A percentile compares a stretch with the other conserved stretches of the same genome.
Evolutionary conservation across 805 yeast species (phyloP).

Genomic region (Saccharomycopsis synnaedendra): DNA sequence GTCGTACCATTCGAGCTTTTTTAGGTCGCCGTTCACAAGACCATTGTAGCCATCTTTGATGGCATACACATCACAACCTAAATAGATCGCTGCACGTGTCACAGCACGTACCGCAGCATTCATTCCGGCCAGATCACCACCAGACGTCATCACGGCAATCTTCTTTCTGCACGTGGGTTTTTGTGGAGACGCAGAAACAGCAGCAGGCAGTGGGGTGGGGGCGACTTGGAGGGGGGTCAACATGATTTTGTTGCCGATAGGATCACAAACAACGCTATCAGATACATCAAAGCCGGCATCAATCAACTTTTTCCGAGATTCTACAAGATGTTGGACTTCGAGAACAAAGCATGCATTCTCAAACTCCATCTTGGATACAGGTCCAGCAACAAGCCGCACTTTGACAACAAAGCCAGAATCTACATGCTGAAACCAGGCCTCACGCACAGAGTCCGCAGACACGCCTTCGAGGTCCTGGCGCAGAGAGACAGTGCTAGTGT

Average conservation of each 20-base stretch:
- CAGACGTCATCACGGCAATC: conserved; percentile 95
- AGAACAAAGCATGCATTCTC: too few relatives aligned
- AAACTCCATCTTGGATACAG: too few relatives aligned
- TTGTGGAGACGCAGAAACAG: conserved; percentile 1
- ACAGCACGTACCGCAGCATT: conserved; percentile 93
- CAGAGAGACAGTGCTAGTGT: conserved; percentile 25
- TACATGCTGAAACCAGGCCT: conserved; percentile 52
- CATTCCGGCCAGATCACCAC: conserved; percentile 99
- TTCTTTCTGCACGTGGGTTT: conserved; percentile 27
- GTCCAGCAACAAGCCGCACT: too few relatives aligned
- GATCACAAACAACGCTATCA: neutral
- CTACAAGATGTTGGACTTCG: too few relatives aligned
- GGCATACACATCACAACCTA: conserved; percentile 85
- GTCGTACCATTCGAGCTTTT: conserved; percentile 82
- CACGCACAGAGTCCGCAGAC: conserved; percentile 54
- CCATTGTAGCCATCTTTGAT: conserved; percentile 95
- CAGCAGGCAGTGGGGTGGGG: neutral
- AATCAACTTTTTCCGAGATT: too few relatives aligned
- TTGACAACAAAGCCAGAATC: too few relatives aligned
- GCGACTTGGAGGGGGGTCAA: neutral
- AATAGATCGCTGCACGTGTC: conserved; percentile 80
- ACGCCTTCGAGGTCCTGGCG: conserved; percentile 36
- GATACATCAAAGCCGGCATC: too few relatives aligned
- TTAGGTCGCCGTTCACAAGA: conserved; percentile 79
- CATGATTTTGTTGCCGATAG: neutral